Conservation (phyloP, 1,284 basidiomycete genomes). For the Tilletia caries region DNA sequence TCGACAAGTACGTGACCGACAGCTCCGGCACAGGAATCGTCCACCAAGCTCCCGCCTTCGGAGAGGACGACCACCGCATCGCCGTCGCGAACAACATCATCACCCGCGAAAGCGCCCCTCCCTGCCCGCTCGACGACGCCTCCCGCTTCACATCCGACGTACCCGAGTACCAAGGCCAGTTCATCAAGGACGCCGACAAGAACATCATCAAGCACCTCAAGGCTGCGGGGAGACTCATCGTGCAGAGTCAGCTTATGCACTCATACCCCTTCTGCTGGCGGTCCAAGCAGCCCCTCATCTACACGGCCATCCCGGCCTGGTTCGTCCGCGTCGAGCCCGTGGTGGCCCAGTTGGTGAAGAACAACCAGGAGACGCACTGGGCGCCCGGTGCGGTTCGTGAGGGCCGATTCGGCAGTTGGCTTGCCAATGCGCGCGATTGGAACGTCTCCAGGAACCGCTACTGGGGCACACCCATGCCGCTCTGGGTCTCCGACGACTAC, state of each 20-base stretch:
- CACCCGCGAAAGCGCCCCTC: constrained; percentile 81
- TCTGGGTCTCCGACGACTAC: constrained; percentile 91
- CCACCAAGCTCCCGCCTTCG: constrained; percentile 96
- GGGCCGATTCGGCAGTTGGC: constrained; percentile 92
- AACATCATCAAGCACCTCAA: constrained; percentile 89
- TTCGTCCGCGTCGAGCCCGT: constrained; percentile 85
- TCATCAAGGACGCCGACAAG: constrained; percentile 94
- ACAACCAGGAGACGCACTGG: constrained; percentile 91
- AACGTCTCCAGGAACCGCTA: constrained; percentile 98
- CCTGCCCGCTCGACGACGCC: constrained; percentile 88
- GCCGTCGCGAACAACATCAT: constrained; percentile 79
- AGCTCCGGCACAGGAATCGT: constrained; percentile 96
- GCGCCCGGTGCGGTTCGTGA: constrained; percentile 88
- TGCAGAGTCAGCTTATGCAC: constrained; percentile 81
- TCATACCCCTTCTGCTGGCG: constrained; percentile 98
- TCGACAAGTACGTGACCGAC: constrained; percentile 89
- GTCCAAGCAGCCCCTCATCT: constrained; percentile 90
- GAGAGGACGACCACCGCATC: constrained; percentile 97
- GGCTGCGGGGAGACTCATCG: constrained; percentile 79
- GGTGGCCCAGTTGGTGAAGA: constrained; percentile 78
- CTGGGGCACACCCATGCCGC: constrained; percentile 96
- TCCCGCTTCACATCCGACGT: constrained; percentile 86
- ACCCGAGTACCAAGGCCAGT: constrained; percentile 79
- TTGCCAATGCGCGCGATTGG: constrained; percentile 97
- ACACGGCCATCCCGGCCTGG: constrained; percentile 94